These are phyloP conservation scores for Tricholomella constricta DNA, from an alignment of 768 basidiomycete genomes.

Conservation along the genomic window DNA sequence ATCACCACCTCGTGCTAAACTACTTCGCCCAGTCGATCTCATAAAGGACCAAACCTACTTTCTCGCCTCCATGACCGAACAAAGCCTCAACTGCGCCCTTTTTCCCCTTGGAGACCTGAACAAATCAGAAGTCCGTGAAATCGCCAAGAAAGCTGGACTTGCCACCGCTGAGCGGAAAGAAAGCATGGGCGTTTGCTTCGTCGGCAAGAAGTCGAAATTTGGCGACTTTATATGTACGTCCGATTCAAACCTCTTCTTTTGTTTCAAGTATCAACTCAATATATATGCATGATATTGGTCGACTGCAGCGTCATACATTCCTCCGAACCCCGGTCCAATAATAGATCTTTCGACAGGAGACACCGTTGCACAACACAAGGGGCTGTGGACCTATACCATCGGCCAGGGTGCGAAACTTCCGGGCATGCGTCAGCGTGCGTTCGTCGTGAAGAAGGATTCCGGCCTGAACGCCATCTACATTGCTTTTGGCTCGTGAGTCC, in stretches of 20 bases:
- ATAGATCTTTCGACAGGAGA: conserved; percentile 57
- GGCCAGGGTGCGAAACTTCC: conserved; percentile 75
- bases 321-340: conserved; percentile 69
- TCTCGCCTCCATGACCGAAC: conserved; percentile 74
- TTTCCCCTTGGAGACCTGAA: conserved; percentile 73
- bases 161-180: conserved; percentile 78
- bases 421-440: conserved; percentile 64
- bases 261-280: too few species aligned
- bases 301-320: conserved; percentile 73
- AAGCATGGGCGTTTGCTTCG: conserved; percentile 95
- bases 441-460: conserved; percentile 72
- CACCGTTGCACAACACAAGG: conserved; percentile 61
- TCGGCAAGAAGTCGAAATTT: conserved; percentile 79
- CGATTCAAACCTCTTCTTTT: not conserved
- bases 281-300: too few species aligned
- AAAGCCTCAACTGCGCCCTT: conserved; percentile 62
- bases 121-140: conserved; percentile 72
- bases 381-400: conserved; percentile 84
- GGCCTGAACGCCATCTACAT: conserved; percentile 69
- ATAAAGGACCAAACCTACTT: conserved; percentile 94
- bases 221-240: conserved; percentile 68
- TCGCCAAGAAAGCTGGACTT: conserved; percentile 64
- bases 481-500: conserved; percentile 69
- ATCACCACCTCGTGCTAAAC: conserved; percentile 43
- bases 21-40: conserved; percentile 55